Evolutionary conservation across 257 asterid species (phyloP).

Genomic region (Gardenia jasminoides): DNA sequence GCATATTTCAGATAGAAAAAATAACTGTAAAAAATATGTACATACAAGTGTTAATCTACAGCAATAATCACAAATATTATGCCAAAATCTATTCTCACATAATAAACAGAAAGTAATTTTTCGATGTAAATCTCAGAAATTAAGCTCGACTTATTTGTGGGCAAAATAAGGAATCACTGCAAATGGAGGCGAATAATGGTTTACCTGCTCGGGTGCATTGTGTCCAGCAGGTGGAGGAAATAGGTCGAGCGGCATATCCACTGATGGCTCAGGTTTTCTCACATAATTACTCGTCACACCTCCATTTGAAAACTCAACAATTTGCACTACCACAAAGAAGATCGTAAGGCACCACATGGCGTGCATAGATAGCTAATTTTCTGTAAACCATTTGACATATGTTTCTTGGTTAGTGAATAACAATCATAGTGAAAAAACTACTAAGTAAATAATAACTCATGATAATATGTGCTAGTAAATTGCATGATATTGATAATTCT

Average conservation of each 20-base stretch:
- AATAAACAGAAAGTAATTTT: no score
- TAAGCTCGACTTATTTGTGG: not conserved
- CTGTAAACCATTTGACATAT: not conserved
- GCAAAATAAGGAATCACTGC: not conserved
- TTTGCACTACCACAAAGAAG: constrained; percentile 9
- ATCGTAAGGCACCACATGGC: constrained; percentile 10
- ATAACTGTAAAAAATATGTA: not conserved
- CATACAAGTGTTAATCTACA: not conserved
- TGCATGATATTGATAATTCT: not conserved
- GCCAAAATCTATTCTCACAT: not conserved
- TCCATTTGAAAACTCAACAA: constrained; percentile 18
- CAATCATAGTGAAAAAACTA: not conserved
- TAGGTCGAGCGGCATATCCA: constrained; percentile 25
- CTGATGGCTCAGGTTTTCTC: constrained; percentile 18
- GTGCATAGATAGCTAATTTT: no score
- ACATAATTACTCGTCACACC: constrained; percentile 37
- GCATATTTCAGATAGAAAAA: not conserved
- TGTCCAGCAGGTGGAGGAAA: constrained; percentile 36
- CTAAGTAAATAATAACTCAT: not conserved
- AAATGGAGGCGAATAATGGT: not conserved
- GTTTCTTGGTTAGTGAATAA: not conserved
- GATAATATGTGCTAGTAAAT: no score
- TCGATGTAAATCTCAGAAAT: no score
- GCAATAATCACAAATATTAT: no score
- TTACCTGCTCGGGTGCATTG: constrained; percentile 48